A percentile compares a stretch with the other conserved stretches of the same genome.
Conservation (phyloP, 768 basidiomycete genomes). For the Lenzites betulinus region DNA sequence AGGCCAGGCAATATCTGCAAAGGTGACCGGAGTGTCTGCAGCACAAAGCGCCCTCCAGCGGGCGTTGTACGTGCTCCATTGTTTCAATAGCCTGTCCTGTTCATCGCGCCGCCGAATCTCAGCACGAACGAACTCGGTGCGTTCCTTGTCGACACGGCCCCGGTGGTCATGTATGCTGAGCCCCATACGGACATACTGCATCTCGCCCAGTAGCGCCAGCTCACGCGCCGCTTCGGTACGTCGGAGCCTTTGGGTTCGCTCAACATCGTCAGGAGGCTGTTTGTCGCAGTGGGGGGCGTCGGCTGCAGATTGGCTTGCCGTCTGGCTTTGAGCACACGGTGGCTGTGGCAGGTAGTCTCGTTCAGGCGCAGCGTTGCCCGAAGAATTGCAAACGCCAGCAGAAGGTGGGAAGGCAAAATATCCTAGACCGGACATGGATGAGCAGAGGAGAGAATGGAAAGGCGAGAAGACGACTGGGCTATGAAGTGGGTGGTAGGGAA, state of each 20-base stretch:
- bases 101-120: conserved; percentile 49
- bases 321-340: background rate
- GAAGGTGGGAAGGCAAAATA: conserved; percentile 18
- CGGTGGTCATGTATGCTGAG: conserved; percentile 53
- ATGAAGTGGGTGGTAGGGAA: background rate
- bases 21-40: conserved; percentile 37
- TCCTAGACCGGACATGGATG: background rate
- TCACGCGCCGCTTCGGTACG: conserved; percentile 38
- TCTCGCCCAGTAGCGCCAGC: conserved; percentile 52
- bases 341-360: background rate
- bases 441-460: background rate
- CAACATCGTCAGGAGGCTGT: background rate
- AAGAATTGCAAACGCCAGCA: background rate
- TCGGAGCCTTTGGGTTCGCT: conserved; percentile 12
- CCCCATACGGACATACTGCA: conserved; percentile 62
- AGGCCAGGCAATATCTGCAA: conserved; percentile 69
- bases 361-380: background rate
- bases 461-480: background rate
- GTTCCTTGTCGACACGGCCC: conserved; percentile 51
- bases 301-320: background rate
- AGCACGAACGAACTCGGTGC: conserved; percentile 49
- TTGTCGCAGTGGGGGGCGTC: background rate
- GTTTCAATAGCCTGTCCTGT: conserved; percentile 39
- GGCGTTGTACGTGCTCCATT: conserved; percentile 57
- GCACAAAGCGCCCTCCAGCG: conserved; percentile 48